A percentile compares a stretch with the other conserved stretches of the same genome.
Conservation (phyloP, 768 basidiomycete genomes). For the Termitomyces bulborhizus region DNA sequence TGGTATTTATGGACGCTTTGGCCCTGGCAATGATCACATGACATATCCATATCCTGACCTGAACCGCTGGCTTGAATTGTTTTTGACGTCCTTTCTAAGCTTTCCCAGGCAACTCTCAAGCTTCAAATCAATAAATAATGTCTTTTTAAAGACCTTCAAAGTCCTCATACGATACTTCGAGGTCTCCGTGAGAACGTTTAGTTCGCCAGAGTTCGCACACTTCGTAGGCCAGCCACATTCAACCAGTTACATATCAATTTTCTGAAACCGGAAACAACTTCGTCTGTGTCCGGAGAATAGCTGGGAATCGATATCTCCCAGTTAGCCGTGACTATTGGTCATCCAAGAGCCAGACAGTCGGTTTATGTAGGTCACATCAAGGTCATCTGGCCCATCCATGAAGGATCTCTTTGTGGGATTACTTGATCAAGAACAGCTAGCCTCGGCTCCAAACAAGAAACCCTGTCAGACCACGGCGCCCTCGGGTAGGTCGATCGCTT, state of each 20-base stretch:
- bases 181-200: neutral
- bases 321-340: too few species aligned
- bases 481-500: neutral
- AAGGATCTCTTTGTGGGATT: neutral
- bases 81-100: neutral
- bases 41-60: too few species aligned
- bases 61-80: neutral
- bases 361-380: neutral
- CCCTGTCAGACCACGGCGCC: neutral
- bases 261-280: neutral
- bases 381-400: slow-evolving; percentile 1
- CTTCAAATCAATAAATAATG: neutral
- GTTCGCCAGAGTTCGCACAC: neutral
- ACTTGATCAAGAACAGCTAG: neutral
- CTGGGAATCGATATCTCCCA: neutral
- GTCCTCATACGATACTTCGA: neutral
- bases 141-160: neutral
- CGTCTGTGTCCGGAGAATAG: neutral
- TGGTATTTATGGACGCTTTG: neutral
- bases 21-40: too few species aligned
- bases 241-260: neutral
- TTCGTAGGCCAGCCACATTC: neutral
- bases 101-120: neutral
- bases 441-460: neutral
- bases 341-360: too few species aligned